Percentiles rank a stretch among this genome's conserved stretches.
phyloP scores from a whole-genome alignment of 208 protist species.

The Angomonas deanei region DNA sequence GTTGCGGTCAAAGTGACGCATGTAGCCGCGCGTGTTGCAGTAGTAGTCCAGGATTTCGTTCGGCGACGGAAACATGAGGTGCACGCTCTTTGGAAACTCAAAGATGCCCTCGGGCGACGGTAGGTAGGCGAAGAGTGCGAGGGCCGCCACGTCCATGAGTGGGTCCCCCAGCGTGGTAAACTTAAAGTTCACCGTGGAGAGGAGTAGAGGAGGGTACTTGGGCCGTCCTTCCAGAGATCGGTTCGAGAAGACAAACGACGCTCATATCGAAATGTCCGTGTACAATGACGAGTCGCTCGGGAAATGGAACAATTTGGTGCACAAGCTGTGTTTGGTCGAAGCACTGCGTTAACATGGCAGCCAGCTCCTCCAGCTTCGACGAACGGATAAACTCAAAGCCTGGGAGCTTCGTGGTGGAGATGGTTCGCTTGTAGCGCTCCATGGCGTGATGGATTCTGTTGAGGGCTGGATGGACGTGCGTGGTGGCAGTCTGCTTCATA shows the following conservation, averaged over 20 bases:
- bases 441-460: constrained; percentile 28
- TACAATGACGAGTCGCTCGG: constrained; percentile 40
- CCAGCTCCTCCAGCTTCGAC: constrained; percentile 33
- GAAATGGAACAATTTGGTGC: constrained; percentile 42
- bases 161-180: constrained; percentile 54
- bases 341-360: constrained; percentile 21
- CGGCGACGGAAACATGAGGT: constrained; percentile 48
- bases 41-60: constrained; percentile 62
- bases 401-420: background rate
- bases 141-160: constrained; percentile 56
- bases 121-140: constrained; percentile 43
- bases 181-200: constrained; percentile 48
- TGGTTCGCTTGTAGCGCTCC: constrained; percentile 30
- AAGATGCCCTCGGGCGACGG: constrained; percentile 47
- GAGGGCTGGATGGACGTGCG: constrained; percentile 35
- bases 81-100: constrained; percentile 27
- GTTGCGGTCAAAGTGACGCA: constrained; percentile 42
- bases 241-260: constrained; percentile 54
- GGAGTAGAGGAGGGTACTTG: constrained; percentile 60
- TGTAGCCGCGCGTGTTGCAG: constrained; percentile 58
- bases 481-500: constrained; percentile 33
- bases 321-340: constrained; percentile 53
- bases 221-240: constrained; percentile 64
- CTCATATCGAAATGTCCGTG: constrained; percentile 61
- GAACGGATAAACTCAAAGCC: constrained; percentile 16